These are phyloP conservation scores for Metschnikowia hibisci DNA, from an alignment of 805 yeast genomes.

Conservation along the genomic window DNA sequence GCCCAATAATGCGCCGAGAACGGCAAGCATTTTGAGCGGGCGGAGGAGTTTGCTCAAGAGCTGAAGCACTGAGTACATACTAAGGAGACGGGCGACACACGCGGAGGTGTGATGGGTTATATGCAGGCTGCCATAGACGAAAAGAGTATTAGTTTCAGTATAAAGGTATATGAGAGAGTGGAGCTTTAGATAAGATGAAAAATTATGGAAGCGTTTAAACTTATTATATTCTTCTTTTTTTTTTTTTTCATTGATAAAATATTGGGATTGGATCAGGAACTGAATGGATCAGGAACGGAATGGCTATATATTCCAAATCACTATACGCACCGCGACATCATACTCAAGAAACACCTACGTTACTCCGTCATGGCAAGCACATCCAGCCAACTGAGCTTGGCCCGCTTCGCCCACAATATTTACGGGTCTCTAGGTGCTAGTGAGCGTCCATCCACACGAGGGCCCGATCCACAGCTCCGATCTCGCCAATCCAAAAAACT, in stretches of 20 bases:
- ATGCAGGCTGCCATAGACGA: no score
- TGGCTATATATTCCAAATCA: no score
- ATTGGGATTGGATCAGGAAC: no score
- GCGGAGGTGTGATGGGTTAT: background rate
- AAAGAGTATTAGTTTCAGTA: no score
- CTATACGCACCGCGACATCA: no score
- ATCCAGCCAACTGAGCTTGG: constrained; percentile 28
- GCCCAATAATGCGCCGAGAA: constrained; percentile 43
- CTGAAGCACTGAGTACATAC: constrained; percentile 9
- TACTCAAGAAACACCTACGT: no score
- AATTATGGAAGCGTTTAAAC: no score
- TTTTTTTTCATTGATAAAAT: no score
- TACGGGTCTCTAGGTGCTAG: constrained; percentile 41
- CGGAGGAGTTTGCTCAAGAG: constrained; percentile 10
- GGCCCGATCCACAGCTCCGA: constrained; percentile 6
- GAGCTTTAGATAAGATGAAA: no score
- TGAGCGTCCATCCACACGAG: constrained; percentile 18
- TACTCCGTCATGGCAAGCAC: constrained; percentile 4
- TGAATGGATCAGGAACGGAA: no score
- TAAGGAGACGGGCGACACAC: background rate
- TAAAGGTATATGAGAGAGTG: no score
- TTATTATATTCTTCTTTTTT: no score
- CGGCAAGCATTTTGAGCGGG: constrained; percentile 27
- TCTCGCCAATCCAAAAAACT: constrained; percentile 9
- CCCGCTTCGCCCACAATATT: constrained; percentile 57